Base-by-base conservation (phyloP, 495 filamentous ascomycete genomes). In the Gamarada debralockiae region DNA sequence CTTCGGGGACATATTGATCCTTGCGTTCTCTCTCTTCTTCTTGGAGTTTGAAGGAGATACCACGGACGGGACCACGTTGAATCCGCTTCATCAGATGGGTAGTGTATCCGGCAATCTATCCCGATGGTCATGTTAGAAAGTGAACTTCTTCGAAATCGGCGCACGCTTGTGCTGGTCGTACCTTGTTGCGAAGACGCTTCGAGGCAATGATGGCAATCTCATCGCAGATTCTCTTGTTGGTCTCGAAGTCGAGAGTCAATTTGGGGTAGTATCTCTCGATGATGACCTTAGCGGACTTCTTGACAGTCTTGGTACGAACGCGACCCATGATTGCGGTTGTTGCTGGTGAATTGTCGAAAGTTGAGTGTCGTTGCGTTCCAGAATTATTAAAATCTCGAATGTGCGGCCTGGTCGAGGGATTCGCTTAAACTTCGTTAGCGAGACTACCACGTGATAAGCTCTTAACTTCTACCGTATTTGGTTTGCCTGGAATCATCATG, bases 41-140 rank as follows among this genome's bases (percentile, higher is more conserved):
- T 81, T 98, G 93, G 48, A 98, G 86, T 84, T 97, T 98, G 90
- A 98, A 98, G 72, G 95, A 97, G 77, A 98, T 98, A 82, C 93
- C 93, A 66, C 93, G 93, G 74, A 98, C 93, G 58, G 93, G 93
- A 41, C 93, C 93, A 72, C 93, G 91, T 78, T 97, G 92, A 70
- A 98, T 98, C 77, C 93, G 93, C 82, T 96, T 96, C 93, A 98
- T 92, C 71, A 90, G 72, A 68, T 92, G 90, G 55, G 92, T 97
- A 63, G 92, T 96, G 81, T 96, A 97, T 65, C 93, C 93, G 68
- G 93, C 93, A 80, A 97, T 97, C 90, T 93, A 64, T 52, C 21
- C 10, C 17, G 40, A 48, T 5, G n/a, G 3, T 13, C 27, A 50
- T 44, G 50, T 60, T 34, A 10, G 33, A 25, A 0, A 8, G 27